These are phyloP conservation scores for Fusarium stilboides DNA, from an alignment of 2,329 filamentous ascomycete species.

Conservation along the genomic window DNA sequence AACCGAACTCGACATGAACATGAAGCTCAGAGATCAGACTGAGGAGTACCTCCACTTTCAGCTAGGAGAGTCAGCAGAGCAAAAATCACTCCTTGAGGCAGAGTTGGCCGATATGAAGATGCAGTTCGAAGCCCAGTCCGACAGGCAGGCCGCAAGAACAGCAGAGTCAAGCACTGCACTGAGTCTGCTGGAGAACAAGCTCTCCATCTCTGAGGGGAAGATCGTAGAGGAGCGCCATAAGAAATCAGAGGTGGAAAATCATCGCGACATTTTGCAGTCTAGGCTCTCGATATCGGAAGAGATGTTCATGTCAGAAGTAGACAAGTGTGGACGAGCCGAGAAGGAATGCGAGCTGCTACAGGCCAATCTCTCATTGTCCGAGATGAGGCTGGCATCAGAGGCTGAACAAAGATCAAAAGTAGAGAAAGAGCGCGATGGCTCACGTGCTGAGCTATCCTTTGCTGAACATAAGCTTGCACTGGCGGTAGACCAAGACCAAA, in stretches of 20 bases:
- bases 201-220: background rate
- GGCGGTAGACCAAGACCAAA: background rate
- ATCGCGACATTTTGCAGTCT: background rate
- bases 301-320: conserved; percentile 1
- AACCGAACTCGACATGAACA: background rate
- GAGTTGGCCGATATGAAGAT: background rate
- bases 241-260: background rate
- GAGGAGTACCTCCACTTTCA: background rate
- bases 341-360: background rate
- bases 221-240: background rate
- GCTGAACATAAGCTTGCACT: background rate
- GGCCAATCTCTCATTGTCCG: background rate
- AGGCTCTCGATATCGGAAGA: background rate
- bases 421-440: background rate
- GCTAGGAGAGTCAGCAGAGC: background rate
- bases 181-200: background rate
- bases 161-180: background rate
- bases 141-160: background rate
- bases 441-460: background rate
- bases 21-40: background rate
- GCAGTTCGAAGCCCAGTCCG: background rate
- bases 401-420: background rate
- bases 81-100: background rate
- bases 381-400: background rate
- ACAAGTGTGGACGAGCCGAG: background rate